Evolutionary conservation across 2,329 filamentous ascomycete species (phyloP), one percentile per base, ranked within the genome.

Genomic region (Fusarium agapanthi): DNA sequence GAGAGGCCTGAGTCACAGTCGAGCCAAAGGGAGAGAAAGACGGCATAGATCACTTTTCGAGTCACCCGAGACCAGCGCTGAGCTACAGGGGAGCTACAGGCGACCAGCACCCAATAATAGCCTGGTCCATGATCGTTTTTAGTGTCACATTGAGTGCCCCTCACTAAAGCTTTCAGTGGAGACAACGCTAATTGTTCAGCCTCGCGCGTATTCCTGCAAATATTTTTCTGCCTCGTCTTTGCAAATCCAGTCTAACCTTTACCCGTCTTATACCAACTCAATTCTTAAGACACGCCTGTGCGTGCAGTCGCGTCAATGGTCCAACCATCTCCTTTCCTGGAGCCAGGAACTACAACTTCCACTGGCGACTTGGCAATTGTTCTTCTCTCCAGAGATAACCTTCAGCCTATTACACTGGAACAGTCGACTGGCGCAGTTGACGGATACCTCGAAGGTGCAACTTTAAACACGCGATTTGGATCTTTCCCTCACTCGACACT

Each of bases 391-490:
- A 92, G 95, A 83, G 95, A 98, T 82, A 92, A 92, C 69, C 90
- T 95, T 71, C 87, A 95, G 43, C 94, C 95, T 13, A 86, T 95
- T 32, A 90, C 93, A 69, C 88, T 95, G 34, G 86, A 88, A 71
- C 84, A 88, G 35, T 86, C 87, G 28, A 86, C 88, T 41, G 90
- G 89, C 58, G 87, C 89, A 45, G 87, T 92, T 71, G 88, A 91
- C 78, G 93, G 92, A 66, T 95, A 95, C 77, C 88, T 89, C 35
- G 92, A 95, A 79, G 93, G 93, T 40, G 91, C 91, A 51, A 92
- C 94, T 6, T 90, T 95, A 60, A 98, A 97, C 83, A 99, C 95
- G 4, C 91, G 95, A 48, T 99, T 97, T 78, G 96, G 96, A 54
- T 97, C 95, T 0, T 95, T 95, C 68, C 93, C 93, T 0, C 93